These are phyloP conservation scores for Cryoendolithus antarcticus DNA, from an alignment of 2,329 filamentous ascomycete species.

Conservation along the genomic window DNA sequence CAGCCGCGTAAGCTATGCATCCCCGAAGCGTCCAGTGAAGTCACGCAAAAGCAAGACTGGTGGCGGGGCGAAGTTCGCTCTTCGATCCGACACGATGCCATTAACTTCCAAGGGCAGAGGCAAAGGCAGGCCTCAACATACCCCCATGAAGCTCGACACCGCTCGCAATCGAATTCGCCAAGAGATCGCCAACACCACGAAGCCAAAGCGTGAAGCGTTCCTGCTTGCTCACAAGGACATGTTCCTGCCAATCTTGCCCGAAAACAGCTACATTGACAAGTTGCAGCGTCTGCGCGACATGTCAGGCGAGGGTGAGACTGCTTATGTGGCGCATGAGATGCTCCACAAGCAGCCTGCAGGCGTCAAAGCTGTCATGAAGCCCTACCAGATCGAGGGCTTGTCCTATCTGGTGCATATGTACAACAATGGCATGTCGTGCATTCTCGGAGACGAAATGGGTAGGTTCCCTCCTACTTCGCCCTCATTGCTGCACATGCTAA, in stretches of 20 bases:
- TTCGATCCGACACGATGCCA: slow-evolving; percentile 9
- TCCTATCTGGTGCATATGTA: slow-evolving; percentile 38
- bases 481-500: no score
- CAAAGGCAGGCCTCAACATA: not conserved
- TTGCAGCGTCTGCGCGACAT: slow-evolving; percentile 15
- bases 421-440: slow-evolving; percentile 32
- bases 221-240: slow-evolving; percentile 32
- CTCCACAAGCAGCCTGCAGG: slow-evolving; percentile 30
- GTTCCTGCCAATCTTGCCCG: slow-evolving; percentile 36
- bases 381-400: slow-evolving; percentile 39
- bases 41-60: slow-evolving; percentile 5
- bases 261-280: slow-evolving; percentile 31
- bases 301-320: slow-evolving; percentile 1
- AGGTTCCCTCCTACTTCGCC: no score
- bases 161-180: slow-evolving; percentile 29
- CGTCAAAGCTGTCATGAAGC: slow-evolving; percentile 39
- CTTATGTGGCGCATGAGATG: slow-evolving; percentile 24
- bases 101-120: not conserved
- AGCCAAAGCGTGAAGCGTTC: slow-evolving; percentile 34
- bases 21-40: slow-evolving; percentile 1
- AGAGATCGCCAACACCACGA: slow-evolving; percentile 30
- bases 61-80: slow-evolving; percentile 4
- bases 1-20: slow-evolving; percentile 13
- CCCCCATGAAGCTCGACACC: slow-evolving; percentile 21
- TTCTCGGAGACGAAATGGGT: slow-evolving; percentile 40